Base-by-base conservation (phyloP, 2,329 filamentous ascomycete genomes). In the Pseudocercospora pini-densiflorae region DNA sequence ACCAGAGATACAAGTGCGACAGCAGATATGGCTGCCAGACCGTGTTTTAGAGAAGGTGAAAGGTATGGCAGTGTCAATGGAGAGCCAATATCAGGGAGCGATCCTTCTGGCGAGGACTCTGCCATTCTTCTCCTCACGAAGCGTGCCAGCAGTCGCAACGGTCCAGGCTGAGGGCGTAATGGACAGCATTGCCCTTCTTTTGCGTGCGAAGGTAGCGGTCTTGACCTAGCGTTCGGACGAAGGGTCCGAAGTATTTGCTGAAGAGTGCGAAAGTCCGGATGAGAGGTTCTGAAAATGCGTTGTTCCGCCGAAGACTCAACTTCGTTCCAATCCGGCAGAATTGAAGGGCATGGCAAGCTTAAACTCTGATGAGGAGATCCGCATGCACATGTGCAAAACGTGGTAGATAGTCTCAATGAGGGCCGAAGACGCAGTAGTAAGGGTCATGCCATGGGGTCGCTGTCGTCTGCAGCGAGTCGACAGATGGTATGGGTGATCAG, bases 1-100 rank as follows among this genome's bases (percentile, higher is more conserved):
- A 82, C 47, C 66, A 84, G 81, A 10, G 84, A 86, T 7, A 85
- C 65, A 47, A 84, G 77, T 16, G 80, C 84, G 27, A 86, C 73
- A 29, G 75, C 70, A 24, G 83, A 79, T 63, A 86, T 80, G 16
- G 82, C 81, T 19, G 79, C 79, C 19, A 86, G 74, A 70, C 83
- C 84, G 10, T 71, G 75, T 29, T 74, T 72, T 1, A 82, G 77
- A 40, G 74, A 64, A 12, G 66, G 49, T 5, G 80, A 77, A 2
- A 83, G 70, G 12, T 70, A 68, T 27, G 64, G 27, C 7, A 62
- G 60, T 27, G 60, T 55, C 16, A 12, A 27, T 14, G 60, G 60
- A 29, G 43, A 51, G 27, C 33, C 24, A 27, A 61, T 29, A 16
- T 51, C 12, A 21, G 59, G n/a, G 29, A 9, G 68, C 36, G 16